Base-by-base conservation (phyloP, 208 protist genomes). In the Trypanosoma brucei region DNA sequence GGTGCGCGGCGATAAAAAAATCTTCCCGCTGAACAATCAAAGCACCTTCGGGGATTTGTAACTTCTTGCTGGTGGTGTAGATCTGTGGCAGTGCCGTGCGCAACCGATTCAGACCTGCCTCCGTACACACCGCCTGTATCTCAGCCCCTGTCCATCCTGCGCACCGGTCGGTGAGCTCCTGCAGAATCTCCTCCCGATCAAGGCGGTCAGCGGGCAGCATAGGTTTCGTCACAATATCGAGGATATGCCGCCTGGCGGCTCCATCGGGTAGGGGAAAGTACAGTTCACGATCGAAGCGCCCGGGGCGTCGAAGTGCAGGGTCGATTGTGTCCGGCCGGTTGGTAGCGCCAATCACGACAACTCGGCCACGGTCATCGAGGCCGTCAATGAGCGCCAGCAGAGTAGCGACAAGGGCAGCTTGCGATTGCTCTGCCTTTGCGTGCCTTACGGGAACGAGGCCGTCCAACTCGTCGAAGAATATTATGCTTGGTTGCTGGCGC, bases 401-500 rank as follows among this genome's bases (percentile, higher is more conserved):
- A 38, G 88, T 95, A 3, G 88, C 77, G 22, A 95, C 88, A 49
- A 95, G 78, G 1, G 88, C 88, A 11, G 88, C 86, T 62, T 92
- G 85, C 11, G 86, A 81, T 64, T 92, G 86, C 65, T 92, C 88
- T 33, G 78, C 70, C 65, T 90, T 92, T 13, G 80, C 70, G 72
- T 92, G 83, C 38, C 88, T 78, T 51, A 75, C 70, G 8, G 88
- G 88, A 2, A 82, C 88, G 2, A 99, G 84, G 5, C 97, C 98
- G 81, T 99, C 98, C 22, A 99, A 92, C 80, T 99, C 99, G 80
- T 99, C 99, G 61, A 99, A 98, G 78, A 99, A 99, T 54, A 99
- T 98, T 62, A 99, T 99, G 62, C 96, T 90, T 52, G 96, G 93
- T 65, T 93, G 84, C 46, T 88, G 79, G 33, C 92, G 78, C 60